A percentile compares a stretch with the other conserved stretches of the same genome.
phyloP scores from a whole-genome alignment of 768 basidiomycete genomes.

The Russula compacta region DNA sequence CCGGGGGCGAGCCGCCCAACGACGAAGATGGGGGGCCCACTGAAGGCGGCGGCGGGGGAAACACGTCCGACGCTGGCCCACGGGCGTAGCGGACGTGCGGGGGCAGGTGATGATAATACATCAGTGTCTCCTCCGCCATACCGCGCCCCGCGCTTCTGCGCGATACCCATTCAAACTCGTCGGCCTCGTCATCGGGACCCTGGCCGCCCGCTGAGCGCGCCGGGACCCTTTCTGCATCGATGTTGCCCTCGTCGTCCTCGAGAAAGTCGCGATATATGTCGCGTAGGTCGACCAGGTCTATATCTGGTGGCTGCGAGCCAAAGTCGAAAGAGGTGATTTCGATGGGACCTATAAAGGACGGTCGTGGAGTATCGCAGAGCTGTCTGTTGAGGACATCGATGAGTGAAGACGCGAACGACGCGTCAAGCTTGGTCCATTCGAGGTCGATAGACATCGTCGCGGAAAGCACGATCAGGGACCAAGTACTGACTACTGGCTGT shows the following conservation, averaged over 20 bases:
- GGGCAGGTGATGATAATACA: slow-evolving; percentile 63
- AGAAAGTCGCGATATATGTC: slow-evolving; percentile 95
- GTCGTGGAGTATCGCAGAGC: slow-evolving; percentile 60
- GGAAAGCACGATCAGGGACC: no score
- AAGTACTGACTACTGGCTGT: no score
- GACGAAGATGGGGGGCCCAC: slow-evolving; percentile 24
- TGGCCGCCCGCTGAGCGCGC: slow-evolving; percentile 27
- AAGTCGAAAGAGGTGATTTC: slow-evolving; percentile 82
- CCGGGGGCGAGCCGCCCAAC: neutral
- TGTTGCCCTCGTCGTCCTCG: slow-evolving; percentile 58
- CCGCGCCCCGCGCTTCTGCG: slow-evolving; percentile 49
- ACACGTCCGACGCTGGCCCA: slow-evolving; percentile 48
- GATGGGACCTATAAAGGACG: slow-evolving; percentile 92
- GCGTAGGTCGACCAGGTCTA: slow-evolving; percentile 84
- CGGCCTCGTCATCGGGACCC: slow-evolving; percentile 39
- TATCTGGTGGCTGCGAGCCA: slow-evolving; percentile 71
- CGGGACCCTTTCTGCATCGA: slow-evolving; percentile 23
- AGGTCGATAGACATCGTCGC: slow-evolving; percentile 83
- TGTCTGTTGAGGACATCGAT: slow-evolving; percentile 73
- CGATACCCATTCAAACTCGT: slow-evolving; percentile 77
- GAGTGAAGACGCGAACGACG: slow-evolving; percentile 56
- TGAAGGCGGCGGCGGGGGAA: slow-evolving; percentile 39
- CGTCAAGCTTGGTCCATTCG: slow-evolving; percentile 81
- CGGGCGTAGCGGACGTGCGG: slow-evolving; percentile 64
- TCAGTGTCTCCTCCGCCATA: slow-evolving; percentile 41